Base-by-base conservation (phyloP, 371 early-diverging fungal genomes). In the Furculomyces boomerangus region DNA sequence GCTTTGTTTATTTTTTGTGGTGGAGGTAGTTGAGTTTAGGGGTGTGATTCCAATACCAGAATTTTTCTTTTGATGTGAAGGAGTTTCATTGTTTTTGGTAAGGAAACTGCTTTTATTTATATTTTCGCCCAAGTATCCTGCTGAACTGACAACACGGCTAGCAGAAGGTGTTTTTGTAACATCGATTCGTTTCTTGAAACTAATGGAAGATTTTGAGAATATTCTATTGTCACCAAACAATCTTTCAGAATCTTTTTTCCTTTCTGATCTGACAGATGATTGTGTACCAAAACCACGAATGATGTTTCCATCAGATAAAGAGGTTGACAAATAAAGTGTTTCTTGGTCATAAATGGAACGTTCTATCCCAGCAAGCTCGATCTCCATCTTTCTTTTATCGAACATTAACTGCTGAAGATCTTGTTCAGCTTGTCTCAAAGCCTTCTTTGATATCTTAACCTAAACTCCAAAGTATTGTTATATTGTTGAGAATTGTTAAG, bases 261-360 rank as follows among this genome's bases (percentile, higher is more conserved):
- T 29, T n/a, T 30, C 7, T 10, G 7, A 13, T 27, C 50, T 25
- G 18, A 25, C 8, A 49, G n/a, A 7, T 7, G 10, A 35, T 25
- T 18, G 29, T 8, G 7, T 27, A n/a, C 3, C n/a, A 24, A 24
- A 49, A 10, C 50, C 30, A 10, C 52, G 63, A n/a, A 62, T 61
- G 40, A 51, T 61, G 25, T 50, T 72, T 20, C 52, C 58, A 26
- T 39, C 68, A 32, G 59, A 45, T 3, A 53, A 52, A 27, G 71
- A 64, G 14, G 37, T 52, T 14, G 46, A 47, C 7, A 61, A 60
- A 22, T 41, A 57, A 14, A 57, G 59, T 39, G 63, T 57, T 30
- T 43, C 56, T 1, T 61, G 53, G 24, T 65, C 65, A 49, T 60
- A 60, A 40, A 66, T 63, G 51, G 53, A 61, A 10, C 41, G 56